Evolutionary conservation across 2,329 filamentous ascomycete genomes (phyloP).

Genomic region (Volutella citrinella): DNA sequence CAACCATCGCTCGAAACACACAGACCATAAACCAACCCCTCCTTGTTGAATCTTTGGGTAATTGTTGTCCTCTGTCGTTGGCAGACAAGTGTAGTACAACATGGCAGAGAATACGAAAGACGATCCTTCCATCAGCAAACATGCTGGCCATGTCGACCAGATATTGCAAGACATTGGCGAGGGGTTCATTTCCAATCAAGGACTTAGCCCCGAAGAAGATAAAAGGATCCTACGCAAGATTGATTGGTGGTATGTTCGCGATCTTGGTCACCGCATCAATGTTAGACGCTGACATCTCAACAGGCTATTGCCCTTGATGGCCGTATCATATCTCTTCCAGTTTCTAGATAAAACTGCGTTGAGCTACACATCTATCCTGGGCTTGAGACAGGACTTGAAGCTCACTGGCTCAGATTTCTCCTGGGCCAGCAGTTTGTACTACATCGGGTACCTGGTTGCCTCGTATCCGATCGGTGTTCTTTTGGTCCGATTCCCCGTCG

Average conservation of each 20-base stretch:
- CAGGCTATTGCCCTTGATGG: constrained; percentile 51
- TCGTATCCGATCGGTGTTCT: constrained; percentile 24
- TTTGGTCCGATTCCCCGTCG: constrained; percentile 25
- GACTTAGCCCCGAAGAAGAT: constrained; percentile 29
- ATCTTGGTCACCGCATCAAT: no score
- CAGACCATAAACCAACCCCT: no score
- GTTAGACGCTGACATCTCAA: no score
- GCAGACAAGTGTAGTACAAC: no score
- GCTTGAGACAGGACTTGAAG: constrained; percentile 41
- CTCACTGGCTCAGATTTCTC: constrained; percentile 49
- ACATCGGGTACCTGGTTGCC: constrained; percentile 45
- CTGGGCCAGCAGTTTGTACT: constrained; percentile 49
- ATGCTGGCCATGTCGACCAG: background rate
- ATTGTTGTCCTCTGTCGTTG: no score
- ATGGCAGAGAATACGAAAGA: no score
- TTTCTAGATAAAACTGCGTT: constrained; percentile 59
- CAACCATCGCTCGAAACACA: no score
- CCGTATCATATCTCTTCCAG: constrained; percentile 54
- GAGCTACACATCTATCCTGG: constrained; percentile 50
- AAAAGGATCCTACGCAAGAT: constrained; percentile 58
- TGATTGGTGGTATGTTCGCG: constrained; percentile 53
- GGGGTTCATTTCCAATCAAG: constrained; percentile 5
- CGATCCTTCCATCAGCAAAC: background rate
- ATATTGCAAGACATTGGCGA: constrained; percentile 3
- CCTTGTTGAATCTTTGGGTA: no score